Base-by-base conservation (phyloP, 2,329 filamentous ascomycete genomes). In the Sclerotinia borealis region DNA sequence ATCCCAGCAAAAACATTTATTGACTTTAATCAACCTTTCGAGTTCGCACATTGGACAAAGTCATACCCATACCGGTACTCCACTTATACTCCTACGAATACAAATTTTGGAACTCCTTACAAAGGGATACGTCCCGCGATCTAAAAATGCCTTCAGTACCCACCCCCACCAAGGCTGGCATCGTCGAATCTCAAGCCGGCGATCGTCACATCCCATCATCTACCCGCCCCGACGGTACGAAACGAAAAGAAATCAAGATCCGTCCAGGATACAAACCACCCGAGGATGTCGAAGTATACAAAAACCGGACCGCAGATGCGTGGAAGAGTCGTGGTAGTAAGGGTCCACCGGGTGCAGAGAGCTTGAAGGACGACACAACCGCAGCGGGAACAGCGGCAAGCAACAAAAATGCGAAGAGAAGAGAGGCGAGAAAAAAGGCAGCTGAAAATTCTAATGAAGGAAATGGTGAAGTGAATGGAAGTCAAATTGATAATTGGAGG, bases 271-370 rank as follows among this genome's bases (percentile, higher is more conserved):
- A 97, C 77, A 87, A 88, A 39, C 96, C 95, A 1, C 92, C 93
- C 0, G 95, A 99, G 78, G 95, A 99, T 77, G 89, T 98, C 67
- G 92, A 97, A 74, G 82, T 96, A 51, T 99, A 99, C 83, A 96
- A 92, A 79, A 97, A 96, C 77, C 88, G 91, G 63, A 92, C 88
- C 1, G 93, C 93, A 56, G 90, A 95, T 75, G 86, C 85, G 56
- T 96, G 90, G 79, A 92, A 92, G 73, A 92, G 85, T 70, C 86
- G 91, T 59, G 85, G 84, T 31, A 82, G 79, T 66, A 86, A 84
- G 63, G 89, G 84, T 27, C 83, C 96, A 5, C 91, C 92, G 4
- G 93, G 93, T 29, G 90, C 92, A 1, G 84, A 84, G 52, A 82
- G 83, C 6, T 69, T 84, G 59, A 76, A 79, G 8, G 39, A 50